phyloP scores from a whole-genome alignment of 352 stramenopile species.

The Elongisporangium anandrum region DNA sequence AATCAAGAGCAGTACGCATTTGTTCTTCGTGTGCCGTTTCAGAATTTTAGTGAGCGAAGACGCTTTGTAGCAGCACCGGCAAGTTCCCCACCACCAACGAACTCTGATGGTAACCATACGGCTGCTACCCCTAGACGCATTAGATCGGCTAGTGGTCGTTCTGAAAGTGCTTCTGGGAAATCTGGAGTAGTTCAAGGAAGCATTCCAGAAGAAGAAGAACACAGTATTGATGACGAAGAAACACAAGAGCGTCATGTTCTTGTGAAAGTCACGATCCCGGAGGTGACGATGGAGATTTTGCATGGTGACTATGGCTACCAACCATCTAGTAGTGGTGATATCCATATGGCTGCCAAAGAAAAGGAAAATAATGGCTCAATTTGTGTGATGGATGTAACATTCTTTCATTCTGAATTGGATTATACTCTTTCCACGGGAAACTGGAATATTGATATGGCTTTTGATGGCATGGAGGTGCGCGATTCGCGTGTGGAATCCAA shows the following conservation, averaged over 20 bases:
- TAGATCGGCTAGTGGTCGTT: conserved; percentile 5
- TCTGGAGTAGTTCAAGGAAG: conserved; percentile 14
- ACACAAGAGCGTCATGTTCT: conserved; percentile 55
- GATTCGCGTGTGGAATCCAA: conserved; percentile 58
- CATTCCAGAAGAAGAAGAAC: conserved; percentile 23
- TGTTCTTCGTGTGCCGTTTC: conserved; percentile 62
- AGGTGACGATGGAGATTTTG: conserved; percentile 78
- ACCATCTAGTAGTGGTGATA: conserved; percentile 64
- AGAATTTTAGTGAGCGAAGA: conserved; percentile 69
- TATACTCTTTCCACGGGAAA: conserved; percentile 52
- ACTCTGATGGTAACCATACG: background rate
- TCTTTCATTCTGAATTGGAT: conserved; percentile 36
- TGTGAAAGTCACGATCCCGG: conserved; percentile 52
- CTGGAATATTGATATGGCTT: conserved; percentile 39
- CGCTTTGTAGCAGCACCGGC: conserved; percentile 13
- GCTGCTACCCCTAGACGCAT: background rate
- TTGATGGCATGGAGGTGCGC: conserved; percentile 59
- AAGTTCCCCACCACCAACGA: background rate
- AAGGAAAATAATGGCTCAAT: conserved; percentile 74
- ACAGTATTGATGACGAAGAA: conserved; percentile 17
- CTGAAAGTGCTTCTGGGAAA: conserved; percentile 6
- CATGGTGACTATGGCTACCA: conserved; percentile 76
- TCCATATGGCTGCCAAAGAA: conserved; percentile 64
- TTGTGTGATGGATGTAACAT: conserved; percentile 48
- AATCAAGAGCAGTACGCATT: conserved; percentile 84